These are phyloP conservation scores for Lanzia echinophila DNA, from an alignment of 2,329 filamentous ascomycete species.

Conservation along the genomic window DNA sequence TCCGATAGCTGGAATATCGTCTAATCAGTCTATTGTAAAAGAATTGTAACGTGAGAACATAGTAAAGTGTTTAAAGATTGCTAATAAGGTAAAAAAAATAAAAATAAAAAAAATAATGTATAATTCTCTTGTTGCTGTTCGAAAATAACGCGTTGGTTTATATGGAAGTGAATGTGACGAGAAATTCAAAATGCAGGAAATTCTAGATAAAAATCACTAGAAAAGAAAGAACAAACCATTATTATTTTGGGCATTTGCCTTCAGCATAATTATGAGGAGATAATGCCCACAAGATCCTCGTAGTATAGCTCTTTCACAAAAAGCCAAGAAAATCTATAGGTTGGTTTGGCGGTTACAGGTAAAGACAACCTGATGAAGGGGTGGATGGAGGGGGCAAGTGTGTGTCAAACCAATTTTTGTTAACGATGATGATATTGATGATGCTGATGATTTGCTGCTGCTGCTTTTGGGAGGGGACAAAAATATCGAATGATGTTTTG, in stretches of 20 bases:
- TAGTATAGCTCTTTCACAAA: background rate
- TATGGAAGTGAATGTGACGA: too few species aligned
- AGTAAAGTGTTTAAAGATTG: constrained; percentile 11
- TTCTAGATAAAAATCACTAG: background rate
- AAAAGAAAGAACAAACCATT: constrained; percentile 22
- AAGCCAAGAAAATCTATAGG: background rate
- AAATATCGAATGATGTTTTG: too few species aligned
- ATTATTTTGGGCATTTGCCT: constrained; percentile 28
- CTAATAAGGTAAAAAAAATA: background rate
- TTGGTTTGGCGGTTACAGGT: constrained; percentile 3
- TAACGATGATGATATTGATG: background rate
- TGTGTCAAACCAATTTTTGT: background rate
- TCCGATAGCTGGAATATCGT: constrained; percentile 20
- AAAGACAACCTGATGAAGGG: too few species aligned
- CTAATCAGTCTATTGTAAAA: constrained; percentile 13
- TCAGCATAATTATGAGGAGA: constrained; percentile 27
- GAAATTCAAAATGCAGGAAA: background rate
- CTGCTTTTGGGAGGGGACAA: too few species aligned
- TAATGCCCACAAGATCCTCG: background rate
- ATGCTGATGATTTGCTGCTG: too few species aligned
- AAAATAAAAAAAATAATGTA: background rate
- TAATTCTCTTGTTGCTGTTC: too few species aligned
- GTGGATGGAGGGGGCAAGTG: too few species aligned
- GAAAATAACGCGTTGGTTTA: too few species aligned
- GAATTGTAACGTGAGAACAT: too few species aligned